Evolutionary conservation across 371 early-diverging fungal genomes (phyloP).

Genomic region (Rhizopus arrhizus): DNA sequence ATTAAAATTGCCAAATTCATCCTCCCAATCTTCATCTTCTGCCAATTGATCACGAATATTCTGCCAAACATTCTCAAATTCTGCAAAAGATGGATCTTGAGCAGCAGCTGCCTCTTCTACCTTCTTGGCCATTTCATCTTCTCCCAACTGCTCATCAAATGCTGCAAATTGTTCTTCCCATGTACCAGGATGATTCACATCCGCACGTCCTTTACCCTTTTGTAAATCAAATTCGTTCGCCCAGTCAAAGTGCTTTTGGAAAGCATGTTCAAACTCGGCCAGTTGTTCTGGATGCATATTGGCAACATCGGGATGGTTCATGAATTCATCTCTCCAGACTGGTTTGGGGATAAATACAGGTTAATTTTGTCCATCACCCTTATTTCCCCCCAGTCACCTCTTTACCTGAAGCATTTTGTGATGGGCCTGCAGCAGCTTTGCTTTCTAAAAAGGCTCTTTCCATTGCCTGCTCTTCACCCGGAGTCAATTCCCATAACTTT

Average conservation of each 20-base stretch:
- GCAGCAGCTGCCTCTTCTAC: slow-evolving; percentile 53
- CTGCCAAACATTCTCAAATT: slow-evolving; percentile 65
- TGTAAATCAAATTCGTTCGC: slow-evolving; percentile 58
- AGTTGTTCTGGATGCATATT: slow-evolving; percentile 49
- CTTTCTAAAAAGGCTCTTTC: slow-evolving; percentile 62
- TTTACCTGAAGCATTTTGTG: slow-evolving; percentile 35
- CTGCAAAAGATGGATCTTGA: slow-evolving; percentile 45
- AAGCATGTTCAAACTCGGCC: slow-evolving; percentile 66
- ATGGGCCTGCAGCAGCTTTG: slow-evolving; percentile 38
- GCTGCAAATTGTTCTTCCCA: slow-evolving; percentile 73
- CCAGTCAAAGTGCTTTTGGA: slow-evolving; percentile 70
- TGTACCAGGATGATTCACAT: slow-evolving; percentile 32
- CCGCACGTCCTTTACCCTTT: slow-evolving; percentile 56
- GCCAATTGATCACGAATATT: slow-evolving; percentile 56
- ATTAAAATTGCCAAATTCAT: slow-evolving; percentile 58
- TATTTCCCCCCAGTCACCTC: too few relatives aligned
- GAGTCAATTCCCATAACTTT: slow-evolving; percentile 58
- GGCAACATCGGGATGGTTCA: slow-evolving; percentile 55
- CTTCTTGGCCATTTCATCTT: slow-evolving; percentile 53
- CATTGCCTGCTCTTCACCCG: slow-evolving; percentile 63
- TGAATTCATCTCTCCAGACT: slow-evolving; percentile 66
- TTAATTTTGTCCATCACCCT: too few relatives aligned
- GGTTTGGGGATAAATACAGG: too few relatives aligned
- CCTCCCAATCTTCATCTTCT: slow-evolving; percentile 60
- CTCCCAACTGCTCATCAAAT: slow-evolving; percentile 44